A percentile compares a stretch with the other conserved stretches of the same genome.
These are phyloP conservation scores for Mortierella sp. DNA, from an alignment of 371 early-diverging fungal genomes.

Conservation along the genomic window DNA sequence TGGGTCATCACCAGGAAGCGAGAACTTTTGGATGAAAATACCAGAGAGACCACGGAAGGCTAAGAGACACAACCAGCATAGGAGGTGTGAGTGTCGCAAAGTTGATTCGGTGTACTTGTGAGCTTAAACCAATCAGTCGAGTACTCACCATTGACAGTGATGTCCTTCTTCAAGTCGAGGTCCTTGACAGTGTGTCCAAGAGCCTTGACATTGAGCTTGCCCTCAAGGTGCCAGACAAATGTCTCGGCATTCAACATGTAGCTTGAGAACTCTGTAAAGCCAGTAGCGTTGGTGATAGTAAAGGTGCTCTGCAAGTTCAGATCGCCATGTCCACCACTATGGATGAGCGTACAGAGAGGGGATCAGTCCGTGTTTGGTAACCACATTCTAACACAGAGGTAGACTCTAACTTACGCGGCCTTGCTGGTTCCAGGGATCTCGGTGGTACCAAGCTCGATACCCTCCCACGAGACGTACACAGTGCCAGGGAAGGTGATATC, in stretches of 20 bases:
- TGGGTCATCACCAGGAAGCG: conserved; percentile 65
- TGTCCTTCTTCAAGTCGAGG: conserved; percentile 47
- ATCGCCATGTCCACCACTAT: conserved; percentile 58
- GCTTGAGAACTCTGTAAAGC: conserved; percentile 62
- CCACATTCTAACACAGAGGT: no score
- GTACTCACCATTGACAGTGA: conserved; percentile 57
- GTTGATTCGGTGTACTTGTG: neutral
- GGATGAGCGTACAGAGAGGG: neutral
- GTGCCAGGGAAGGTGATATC: conserved; percentile 63
- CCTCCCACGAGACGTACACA: conserved; percentile 65
- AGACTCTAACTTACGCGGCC: conserved; percentile 37
- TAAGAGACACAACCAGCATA: neutral
- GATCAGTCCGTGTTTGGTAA: neutral
- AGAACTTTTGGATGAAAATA: conserved; percentile 63
- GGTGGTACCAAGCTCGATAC: conserved; percentile 58
- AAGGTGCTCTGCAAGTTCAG: conserved; percentile 62
- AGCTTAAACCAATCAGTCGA: neutral
- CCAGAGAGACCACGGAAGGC: conserved; percentile 61
- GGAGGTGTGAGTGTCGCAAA: no score
- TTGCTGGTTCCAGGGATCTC: conserved; percentile 57
- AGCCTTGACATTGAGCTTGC: conserved; percentile 64
- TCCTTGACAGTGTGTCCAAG: conserved; percentile 64
- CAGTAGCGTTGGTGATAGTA: conserved; percentile 55
- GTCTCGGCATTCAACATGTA: conserved; percentile 65
- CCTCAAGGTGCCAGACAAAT: conserved; percentile 68